Evolutionary conservation across 2,329 filamentous ascomycete species (phyloP), one percentile per base, ranked within the genome.

Genomic region (Cladophialophora chaetospira): DNA sequence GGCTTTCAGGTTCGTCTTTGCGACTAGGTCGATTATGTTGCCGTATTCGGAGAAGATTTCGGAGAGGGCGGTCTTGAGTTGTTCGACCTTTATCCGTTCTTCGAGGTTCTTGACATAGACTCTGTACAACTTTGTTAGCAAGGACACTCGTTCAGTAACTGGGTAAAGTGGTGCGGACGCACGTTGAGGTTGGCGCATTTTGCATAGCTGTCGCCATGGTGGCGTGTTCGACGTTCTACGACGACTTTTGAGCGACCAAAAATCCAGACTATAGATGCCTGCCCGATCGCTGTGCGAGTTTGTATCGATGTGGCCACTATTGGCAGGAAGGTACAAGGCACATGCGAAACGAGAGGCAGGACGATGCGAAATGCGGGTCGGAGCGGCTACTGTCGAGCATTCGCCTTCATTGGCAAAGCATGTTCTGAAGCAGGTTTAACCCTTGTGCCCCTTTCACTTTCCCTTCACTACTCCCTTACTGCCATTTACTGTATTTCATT

Each of bases 31-130:
- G 66, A 96, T 76, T 60, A 96, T 84, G 55, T 79, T 86, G 62
- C 94, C 94, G 73, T 94, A 97, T 73, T 96, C 89, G 62, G 86
- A 86, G 76, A 97, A 97, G 68, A 97, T 81, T 62, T 87, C 85
- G 19, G 75, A 77, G 13, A 99, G 81, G 0, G 89, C 83, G 64
- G 88, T 82, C 63, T 87, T 88, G 52, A 97, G 80, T 8, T 84
- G 76, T 29, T 91, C 87, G 56, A 89, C 80, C 72, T 96, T 96
- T 73, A 96, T 86, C 70, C 88, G 86, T 79, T 97, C 94, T 75
- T 97, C 90, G 57, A 99, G 85, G 72, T 97, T 97, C 68, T 88
- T 89, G 62, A 83, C 77, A 52, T 66, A 66, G 13, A 63, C 62
- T 19, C 61, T 58, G 45, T 17, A 45, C 15, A 28, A 19, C 26